A percentile compares a stretch with the other conserved stretches of the same genome.
Evolutionary conservation across 1,284 basidiomycete genomes (phyloP).

Genomic region (Exobasidium cylindrosporum): DNA sequence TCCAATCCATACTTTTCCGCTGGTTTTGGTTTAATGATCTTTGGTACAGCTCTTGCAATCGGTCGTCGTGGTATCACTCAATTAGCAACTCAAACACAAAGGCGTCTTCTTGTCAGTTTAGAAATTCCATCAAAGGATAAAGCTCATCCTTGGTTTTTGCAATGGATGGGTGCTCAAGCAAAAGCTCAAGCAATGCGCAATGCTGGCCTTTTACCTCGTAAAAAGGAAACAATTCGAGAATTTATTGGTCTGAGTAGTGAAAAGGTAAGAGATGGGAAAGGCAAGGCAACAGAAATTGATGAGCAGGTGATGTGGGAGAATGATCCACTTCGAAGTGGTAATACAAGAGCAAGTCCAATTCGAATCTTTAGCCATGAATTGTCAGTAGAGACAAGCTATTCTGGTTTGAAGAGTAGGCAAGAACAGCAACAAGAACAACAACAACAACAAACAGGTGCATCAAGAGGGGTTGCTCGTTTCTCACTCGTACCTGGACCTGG

Average conservation of each 20-base stretch:
- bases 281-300: background rate
- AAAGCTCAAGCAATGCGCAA: slow-evolving; percentile 50
- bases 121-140: slow-evolving; percentile 96
- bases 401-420: background rate
- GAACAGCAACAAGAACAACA: slow-evolving; percentile 24
- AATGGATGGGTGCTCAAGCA: slow-evolving; percentile 78
- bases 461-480: slow-evolving; percentile 62
- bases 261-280: slow-evolving; percentile 10
- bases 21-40: slow-evolving; percentile 51
- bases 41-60: slow-evolving; percentile 45
- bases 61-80: slow-evolving; percentile 62
- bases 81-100: slow-evolving; percentile 72
- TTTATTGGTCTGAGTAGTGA: slow-evolving; percentile 36
- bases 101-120: slow-evolving; percentile 86
- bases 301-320: slow-evolving; percentile 3
- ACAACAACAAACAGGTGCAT: slow-evolving; percentile 19
- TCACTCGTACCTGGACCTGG: slow-evolving; percentile 93
- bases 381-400: slow-evolving; percentile 76
- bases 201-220: slow-evolving; percentile 27
- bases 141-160: slow-evolving; percentile 93
- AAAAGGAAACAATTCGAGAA: slow-evolving; percentile 38
- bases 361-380: slow-evolving; percentile 68
- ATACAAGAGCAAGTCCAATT: slow-evolving; percentile 55
- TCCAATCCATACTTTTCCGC: slow-evolving; percentile 52
- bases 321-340: slow-evolving; percentile 55